These are phyloP conservation scores for Tulasnella sp. DNA, from an alignment of 768 basidiomycete genomes.

Conservation along the genomic window DNA sequence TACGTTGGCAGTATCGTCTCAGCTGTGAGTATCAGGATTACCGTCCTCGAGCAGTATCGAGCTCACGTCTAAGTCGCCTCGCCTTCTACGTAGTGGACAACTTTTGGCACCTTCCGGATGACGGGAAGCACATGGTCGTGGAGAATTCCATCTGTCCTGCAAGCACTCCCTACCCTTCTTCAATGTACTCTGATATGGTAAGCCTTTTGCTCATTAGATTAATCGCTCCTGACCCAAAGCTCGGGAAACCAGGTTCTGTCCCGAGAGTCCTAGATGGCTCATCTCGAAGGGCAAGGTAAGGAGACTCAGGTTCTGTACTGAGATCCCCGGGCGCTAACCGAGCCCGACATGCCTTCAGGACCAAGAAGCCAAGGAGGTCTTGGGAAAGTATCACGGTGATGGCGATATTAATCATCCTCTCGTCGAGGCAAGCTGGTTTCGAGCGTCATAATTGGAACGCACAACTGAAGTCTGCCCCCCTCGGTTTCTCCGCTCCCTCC, in stretches of 20 bases:
- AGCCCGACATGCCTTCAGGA: too few species aligned
- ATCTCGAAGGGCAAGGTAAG: constrained; percentile 49
- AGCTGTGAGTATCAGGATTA: neutral
- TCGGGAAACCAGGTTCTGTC: too few species aligned
- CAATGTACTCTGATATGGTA: constrained; percentile 55
- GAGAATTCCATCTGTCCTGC: constrained; percentile 57
- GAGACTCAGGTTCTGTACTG: too few species aligned
- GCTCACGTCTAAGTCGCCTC: neutral
- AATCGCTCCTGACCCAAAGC: too few species aligned
- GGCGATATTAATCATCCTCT: constrained; percentile 59
- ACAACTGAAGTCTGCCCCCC: too few species aligned
- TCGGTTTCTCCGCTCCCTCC: too few species aligned
- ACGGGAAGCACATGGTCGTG: constrained; percentile 34
- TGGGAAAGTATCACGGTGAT: constrained; percentile 70
- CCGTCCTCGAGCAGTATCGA: neutral
- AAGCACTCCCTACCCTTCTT: constrained; percentile 53
- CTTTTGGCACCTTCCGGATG: constrained; percentile 44
- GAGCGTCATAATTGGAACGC: too few species aligned
- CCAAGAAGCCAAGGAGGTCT: constrained; percentile 53
- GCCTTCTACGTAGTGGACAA: constrained; percentile 39
- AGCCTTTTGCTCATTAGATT: too few species aligned
- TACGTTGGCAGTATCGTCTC: constrained; percentile 62
- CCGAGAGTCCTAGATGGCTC: constrained; percentile 65
- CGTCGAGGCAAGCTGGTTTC: too few species aligned
- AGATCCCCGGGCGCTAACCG: too few species aligned